phyloP scores from a whole-genome alignment of 495 filamentous ascomycete species.

The Cetradonia linearis region DNA sequence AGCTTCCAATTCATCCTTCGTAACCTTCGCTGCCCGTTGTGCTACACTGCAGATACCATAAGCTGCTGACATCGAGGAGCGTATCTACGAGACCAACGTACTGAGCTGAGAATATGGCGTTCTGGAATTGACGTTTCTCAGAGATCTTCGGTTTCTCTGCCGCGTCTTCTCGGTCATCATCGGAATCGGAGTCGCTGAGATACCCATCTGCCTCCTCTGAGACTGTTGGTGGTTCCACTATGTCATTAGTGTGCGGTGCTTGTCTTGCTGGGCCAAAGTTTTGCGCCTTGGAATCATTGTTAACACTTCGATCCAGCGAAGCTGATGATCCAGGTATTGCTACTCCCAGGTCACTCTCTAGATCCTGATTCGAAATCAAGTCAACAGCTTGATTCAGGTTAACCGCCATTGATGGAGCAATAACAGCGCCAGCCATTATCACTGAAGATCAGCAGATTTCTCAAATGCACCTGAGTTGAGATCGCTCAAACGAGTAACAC shows the following conservation, averaged over 20 bases:
- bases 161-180: constrained; percentile 28
- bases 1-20: constrained; percentile 28
- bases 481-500: neutral
- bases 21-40: constrained; percentile 31
- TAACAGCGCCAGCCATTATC: neutral
- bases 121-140: constrained; percentile 40
- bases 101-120: constrained; percentile 45
- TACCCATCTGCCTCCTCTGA: constrained; percentile 15
- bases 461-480: too few species aligned
- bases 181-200: constrained; percentile 28
- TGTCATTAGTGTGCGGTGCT: neutral
- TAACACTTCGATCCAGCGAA: neutral
- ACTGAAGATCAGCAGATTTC: neutral
- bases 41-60: constrained; percentile 33
- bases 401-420: neutral
- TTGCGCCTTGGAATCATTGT: neutral
- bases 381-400: neutral
- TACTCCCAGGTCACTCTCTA: neutral
- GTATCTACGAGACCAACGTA: constrained; percentile 25
- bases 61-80: neutral
- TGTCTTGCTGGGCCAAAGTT: neutral
- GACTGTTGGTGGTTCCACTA: neutral
- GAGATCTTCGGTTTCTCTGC: constrained; percentile 32
- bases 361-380: neutral
- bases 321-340: neutral